Base-by-base conservation (phyloP, 23 red algal species). In the Cyanidiococcus yangmingshanensis region DNA sequence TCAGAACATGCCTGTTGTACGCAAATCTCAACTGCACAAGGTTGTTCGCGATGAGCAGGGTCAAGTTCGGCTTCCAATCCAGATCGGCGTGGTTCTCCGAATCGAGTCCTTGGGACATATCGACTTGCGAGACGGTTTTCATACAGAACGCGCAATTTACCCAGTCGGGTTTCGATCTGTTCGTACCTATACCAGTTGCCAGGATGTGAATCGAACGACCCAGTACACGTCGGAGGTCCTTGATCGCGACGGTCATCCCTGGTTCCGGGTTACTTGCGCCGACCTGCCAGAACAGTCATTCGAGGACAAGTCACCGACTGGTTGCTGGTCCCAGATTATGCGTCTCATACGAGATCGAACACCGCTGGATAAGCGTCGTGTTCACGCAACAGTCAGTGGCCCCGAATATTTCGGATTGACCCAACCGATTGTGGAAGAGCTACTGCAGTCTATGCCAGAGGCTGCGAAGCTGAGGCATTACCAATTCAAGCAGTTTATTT, bases 351-450 rank as follows among this genome's bases (percentile, higher is more conserved):
- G 77, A 51, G 76, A 80, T 39, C 21, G 41, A 37, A 74, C 77
- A 21, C 76, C 76, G 17, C 41, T 41, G 38, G 79, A 74, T 2
- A 50, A 68, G 34, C 57, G 59, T 50, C 75, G 79, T 16, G 75
- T 58, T 3, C 79, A 76, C 41, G 57, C 74, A 37, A 79, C 67
- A 1, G 80, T 89, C 16, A 83, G 78, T 2, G 86, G 86, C 37
- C 86, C 86, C 1, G 86, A 89, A 40, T 89, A 89, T 39, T 89
- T 89, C 68, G 86, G 86, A 21, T 79, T 89, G 39, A 37, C 81
- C 12, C 74, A 89, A 3, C 74, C 80, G n/a, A n/a, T 84, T 24
- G 80, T 89, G 17, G 29, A 83, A 58, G 86, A 89, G 41, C 79
- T 89, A 24, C 58, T 89, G 51, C 86, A 89, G 63, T 40, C 41